Percentiles rank a stretch among this genome's conserved stretches.
Conservation (phyloP, 2,329 filamentous ascomycete species). For the Aureobasidium subglaciale region DNA sequence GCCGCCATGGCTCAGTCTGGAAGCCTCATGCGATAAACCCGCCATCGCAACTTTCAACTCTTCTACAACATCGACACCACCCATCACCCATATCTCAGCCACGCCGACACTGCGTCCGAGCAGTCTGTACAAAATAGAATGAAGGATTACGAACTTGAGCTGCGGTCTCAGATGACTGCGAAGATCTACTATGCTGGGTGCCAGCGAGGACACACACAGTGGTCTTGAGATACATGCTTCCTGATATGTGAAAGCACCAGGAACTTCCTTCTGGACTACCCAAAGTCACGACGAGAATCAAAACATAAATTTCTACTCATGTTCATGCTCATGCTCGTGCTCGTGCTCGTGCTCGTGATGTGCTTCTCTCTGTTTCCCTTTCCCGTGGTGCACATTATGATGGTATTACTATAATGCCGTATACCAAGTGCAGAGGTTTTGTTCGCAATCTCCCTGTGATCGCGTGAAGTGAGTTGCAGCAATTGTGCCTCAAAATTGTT, state of each 20-base stretch:
- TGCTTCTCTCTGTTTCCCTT: neutral
- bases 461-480: too few relatives aligned
- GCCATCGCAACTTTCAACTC: neutral
- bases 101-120: neutral
- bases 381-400: too few relatives aligned
- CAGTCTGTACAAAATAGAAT: constrained; percentile 8
- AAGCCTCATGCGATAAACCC: constrained; percentile 26
- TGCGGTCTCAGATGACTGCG: neutral
- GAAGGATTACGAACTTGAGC: constrained; percentile 6
- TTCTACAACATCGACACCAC: neutral
- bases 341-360: neutral
- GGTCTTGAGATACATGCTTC: neutral
- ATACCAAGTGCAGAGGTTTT: too few relatives aligned
- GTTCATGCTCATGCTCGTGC: neutral
- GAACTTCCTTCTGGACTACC: neutral
- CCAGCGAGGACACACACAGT: neutral
- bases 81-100: neutral
- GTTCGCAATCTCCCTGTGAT: too few relatives aligned
- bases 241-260: neutral
- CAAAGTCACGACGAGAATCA: neutral
- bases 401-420: too few relatives aligned
- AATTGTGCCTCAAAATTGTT: too few relatives aligned
- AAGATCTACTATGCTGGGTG: neutral
- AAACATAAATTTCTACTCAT: constrained; percentile 2
- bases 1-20: constrained; percentile 59